These are phyloP conservation scores for Aureobasidium zeae DNA, from an alignment of 2,329 filamentous ascomycete genomes.

Conservation along the genomic window DNA sequence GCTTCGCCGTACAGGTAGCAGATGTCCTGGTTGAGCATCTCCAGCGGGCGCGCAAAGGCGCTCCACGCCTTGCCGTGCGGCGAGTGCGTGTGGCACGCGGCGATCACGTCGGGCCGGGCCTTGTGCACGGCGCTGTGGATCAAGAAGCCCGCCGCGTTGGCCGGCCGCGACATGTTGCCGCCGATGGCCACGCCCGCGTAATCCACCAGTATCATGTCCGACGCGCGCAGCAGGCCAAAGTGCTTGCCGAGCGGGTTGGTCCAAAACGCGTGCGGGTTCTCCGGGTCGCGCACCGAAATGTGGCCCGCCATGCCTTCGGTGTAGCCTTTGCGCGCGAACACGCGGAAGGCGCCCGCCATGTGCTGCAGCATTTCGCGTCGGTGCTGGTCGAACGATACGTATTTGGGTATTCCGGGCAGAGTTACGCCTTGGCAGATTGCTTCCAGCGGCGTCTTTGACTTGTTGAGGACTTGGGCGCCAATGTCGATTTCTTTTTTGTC, in stretches of 20 bases:
- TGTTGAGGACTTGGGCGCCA: constrained; percentile 17
- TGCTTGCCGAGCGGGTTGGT: constrained; percentile 58
- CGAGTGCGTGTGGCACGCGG: constrained; percentile 62
- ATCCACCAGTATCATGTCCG: constrained; percentile 59
- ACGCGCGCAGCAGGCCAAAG: constrained; percentile 55
- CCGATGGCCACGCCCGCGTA: constrained; percentile 54
- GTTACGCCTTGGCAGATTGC: constrained; percentile 39
- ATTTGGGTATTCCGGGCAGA: constrained; percentile 48
- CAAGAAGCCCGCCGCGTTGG: constrained; percentile 59
- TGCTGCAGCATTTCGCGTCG: constrained; percentile 56
- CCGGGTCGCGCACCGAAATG: constrained; percentile 58
- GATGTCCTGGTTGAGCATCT: constrained; percentile 63
- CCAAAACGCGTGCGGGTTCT: constrained; percentile 55
- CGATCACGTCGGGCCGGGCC: constrained; percentile 54
- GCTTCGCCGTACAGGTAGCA: constrained; percentile 54
- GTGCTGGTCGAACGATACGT: constrained; percentile 45
- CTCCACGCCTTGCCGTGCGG: constrained; percentile 59
- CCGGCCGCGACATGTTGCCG: constrained; percentile 50
- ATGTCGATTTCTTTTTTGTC: constrained; percentile 18
- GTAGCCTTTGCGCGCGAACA: constrained; percentile 57
- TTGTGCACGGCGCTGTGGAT: constrained; percentile 64
- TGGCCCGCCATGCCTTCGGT: constrained; percentile 62
- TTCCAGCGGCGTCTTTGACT: constrained; percentile 27
- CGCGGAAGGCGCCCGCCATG: constrained; percentile 57
- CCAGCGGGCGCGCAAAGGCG: constrained; percentile 53